Evolutionary conservation across 192 early-diverging fungal species (phyloP).

Genomic region (Rhizophagus prolifer): DNA sequence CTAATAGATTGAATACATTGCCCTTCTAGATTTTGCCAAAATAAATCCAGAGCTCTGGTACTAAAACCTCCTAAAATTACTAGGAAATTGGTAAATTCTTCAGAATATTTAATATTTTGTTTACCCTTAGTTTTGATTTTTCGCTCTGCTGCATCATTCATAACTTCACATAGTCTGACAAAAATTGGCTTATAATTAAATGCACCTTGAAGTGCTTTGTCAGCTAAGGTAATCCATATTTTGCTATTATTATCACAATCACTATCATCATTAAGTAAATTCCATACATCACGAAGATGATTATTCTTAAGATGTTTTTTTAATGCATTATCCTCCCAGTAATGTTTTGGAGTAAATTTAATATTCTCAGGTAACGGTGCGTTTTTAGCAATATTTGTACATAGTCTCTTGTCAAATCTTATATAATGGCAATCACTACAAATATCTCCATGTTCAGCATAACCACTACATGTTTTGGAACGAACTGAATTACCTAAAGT

Average conservation of each 20-base stretch:
- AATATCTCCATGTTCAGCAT: too few species aligned
- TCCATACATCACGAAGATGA: background rate
- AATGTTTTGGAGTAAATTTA: background rate
- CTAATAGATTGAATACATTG: background rate
- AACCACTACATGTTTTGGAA: too few species aligned
- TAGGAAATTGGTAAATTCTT: background rate
- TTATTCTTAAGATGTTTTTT: background rate
- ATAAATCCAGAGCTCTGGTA: background rate
- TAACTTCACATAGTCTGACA: background rate
- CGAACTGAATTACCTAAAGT: too few species aligned
- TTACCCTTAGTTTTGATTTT: background rate
- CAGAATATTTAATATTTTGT: background rate
- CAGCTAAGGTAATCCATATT: background rate
- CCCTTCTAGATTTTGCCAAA: background rate
- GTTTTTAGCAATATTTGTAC: too few species aligned
- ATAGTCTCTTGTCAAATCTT: too few species aligned
- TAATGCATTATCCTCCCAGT: background rate
- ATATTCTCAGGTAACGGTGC: conserved; percentile 25
- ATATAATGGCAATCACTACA: too few species aligned
- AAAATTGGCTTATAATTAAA: background rate
- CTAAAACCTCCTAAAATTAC: background rate
- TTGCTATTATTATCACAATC: background rate
- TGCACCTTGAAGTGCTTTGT: background rate
- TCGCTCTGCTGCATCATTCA: background rate
- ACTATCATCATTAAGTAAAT: background rate